Evolutionary conservation across 2,329 filamentous ascomycete species (phyloP), one percentile per base, ranked within the genome.

Genomic region (Ophiocordyceps camponoti-floridani): DNA sequence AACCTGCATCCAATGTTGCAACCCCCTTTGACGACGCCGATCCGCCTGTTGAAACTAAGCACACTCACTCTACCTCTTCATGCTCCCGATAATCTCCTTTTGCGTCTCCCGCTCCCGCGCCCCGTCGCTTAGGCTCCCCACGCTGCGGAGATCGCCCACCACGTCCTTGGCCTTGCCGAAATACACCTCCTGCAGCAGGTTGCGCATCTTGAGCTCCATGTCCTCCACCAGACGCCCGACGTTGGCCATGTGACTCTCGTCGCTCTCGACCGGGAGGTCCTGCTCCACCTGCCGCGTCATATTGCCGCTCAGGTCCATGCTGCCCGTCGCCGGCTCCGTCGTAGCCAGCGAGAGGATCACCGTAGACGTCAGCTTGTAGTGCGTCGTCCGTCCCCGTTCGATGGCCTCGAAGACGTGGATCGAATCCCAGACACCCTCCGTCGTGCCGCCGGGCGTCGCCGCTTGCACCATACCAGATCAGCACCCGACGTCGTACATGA

Each of bases 131-230:
- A 96, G 66, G 50, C 82, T 79, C 44, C 79, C 78, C 51, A 94
- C 74, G 64, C 88, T 96, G 61, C 91, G 75, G 63, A 98, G 66
- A 62, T 98, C 89, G 45, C 89, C 91, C 4, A 98, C 89, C 3
- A 98, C 87, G 64, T 98, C 91, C 74, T 94, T 95, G 45, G 91
- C 89, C 72, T 98, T 98, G 59, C 91, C 91, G 65, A 98, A 98
- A 68, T 98, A 98, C 43, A 98, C 91, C 66, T 98, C 91, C 70
- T 98, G 89, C 61, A 98, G 69, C 63, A 96, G 64, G 64, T 98
- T 98, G 52, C 91, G 78, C 91, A 98, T 96, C 73, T 95, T 94
- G 61, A 95, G 77, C 68, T 98, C 91, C 91, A 98, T 96, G 63
- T 98, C 91, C 70, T 98, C 91, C 44, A 98, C 88, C 58, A 98